Evolutionary conservation across 1,139 yeast genomes (phyloP), one percentile per base, ranked within the genome.

Genomic region (Hemisphaericaspora lyxosophila): DNA sequence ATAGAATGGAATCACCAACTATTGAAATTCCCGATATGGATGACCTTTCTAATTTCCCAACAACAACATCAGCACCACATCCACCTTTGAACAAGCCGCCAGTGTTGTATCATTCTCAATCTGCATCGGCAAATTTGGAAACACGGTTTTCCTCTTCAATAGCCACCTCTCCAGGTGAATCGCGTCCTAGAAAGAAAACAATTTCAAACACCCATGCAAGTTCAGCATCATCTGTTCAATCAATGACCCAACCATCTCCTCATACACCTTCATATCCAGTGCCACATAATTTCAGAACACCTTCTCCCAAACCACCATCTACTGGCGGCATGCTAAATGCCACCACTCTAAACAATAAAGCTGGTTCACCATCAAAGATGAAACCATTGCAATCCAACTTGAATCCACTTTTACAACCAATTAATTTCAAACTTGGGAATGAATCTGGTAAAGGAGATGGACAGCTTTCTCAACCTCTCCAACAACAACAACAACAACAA

Each of bases 361-460:
- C 63, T 7, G 54, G 57, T 30, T 67, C 77, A 2, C 78, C 81
- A 3, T 68, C 80, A 0, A 75, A 75, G 48, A 78, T 78, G 83
- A 75, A 77, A 49, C 80, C 82, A 3, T 59, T 76, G 18, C 75
- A 70, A 23, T 51, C 71, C 20, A 59, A 58, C 44, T 52, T 67
- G 13, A 71, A 67, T 44, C 79, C 83, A 4, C 59, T 81, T 30
- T 60, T 81, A 36, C 85, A 80, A 47, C 86, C 87, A 0, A 72
- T 80, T 38, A 80, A 81, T 51, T 72, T 71, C 45, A 73, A 74
- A 43, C 41, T 55, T 15, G 34, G 39, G n/a, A 33, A 33, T 4
- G 42, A 39, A 16, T 16, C 26, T 16, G 8, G 15, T 25, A 34
- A 34, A 7, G 27, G 11, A 11, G 26, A 34, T 8, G 27, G 15